Evolutionary conservation across 441 rosid species (phyloP).

Genomic region (Erodium texanum): DNA sequence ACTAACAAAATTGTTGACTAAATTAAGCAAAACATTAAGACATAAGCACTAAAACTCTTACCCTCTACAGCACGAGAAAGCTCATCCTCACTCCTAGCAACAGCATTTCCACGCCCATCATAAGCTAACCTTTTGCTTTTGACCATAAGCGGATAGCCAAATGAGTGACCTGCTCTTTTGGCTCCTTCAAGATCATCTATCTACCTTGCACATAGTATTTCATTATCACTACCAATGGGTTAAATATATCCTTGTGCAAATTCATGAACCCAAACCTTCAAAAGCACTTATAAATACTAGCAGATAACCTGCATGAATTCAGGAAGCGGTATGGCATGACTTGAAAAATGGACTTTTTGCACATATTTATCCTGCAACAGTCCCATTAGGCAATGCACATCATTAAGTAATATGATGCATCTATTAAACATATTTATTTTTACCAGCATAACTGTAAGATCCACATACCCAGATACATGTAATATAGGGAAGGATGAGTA

Average conservation of each 20-base stretch:
- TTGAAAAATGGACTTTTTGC: constrained; percentile 87
- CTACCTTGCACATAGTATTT: constrained; percentile 28
- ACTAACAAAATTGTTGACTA: background rate
- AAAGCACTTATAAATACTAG: too few relatives aligned
- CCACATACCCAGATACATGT: background rate
- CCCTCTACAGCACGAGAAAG: constrained; percentile 67
- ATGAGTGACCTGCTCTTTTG: constrained; percentile 56
- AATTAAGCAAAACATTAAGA: background rate
- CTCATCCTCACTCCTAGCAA: constrained; percentile 64
- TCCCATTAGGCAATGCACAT: background rate
- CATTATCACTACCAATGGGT: too few relatives aligned
- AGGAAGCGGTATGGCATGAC: constrained; percentile 73
- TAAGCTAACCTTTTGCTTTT: constrained; percentile 90
- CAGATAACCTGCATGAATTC: constrained; percentile 78
- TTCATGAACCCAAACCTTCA: constrained; percentile 9
- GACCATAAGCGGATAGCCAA: constrained; percentile 85
- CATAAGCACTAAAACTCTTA: constrained; percentile 16
- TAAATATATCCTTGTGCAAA: constrained; percentile 1
- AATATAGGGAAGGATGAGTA: constrained; percentile 7
- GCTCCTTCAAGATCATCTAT: constrained; percentile 64
- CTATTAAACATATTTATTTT: background rate
- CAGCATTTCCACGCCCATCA: constrained; percentile 98
- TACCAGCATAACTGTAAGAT: too few relatives aligned
- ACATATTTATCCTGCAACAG: constrained; percentile 71
- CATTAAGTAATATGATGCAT: background rate